These are phyloP conservation scores for Ichthyophthirius multifiliis DNA, from an alignment of 169 alveolate species.

Conservation along the genomic window DNA sequence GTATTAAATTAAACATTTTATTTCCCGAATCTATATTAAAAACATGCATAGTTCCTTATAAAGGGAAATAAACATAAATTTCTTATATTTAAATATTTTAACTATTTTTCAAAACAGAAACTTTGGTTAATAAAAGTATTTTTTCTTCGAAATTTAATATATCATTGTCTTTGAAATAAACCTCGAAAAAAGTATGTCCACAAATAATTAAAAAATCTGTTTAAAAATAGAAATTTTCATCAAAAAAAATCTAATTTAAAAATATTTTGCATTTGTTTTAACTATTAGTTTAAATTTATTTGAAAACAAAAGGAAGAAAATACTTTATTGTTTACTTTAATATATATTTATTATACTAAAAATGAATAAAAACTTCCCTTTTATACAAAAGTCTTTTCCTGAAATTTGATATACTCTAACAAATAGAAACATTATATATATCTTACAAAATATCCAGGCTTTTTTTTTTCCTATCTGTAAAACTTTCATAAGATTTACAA, in stretches of 20 bases:
- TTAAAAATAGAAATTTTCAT: background rate
- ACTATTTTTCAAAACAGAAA: background rate
- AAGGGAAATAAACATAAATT: no score
- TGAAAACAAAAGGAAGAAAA: background rate
- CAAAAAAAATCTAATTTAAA: background rate
- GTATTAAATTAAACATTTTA: no score
- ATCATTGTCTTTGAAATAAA: background rate
- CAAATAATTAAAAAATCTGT: background rate
- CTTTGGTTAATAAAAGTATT: background rate
- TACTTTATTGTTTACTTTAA: background rate
- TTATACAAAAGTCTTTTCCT: background rate
- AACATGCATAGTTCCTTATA: no score
- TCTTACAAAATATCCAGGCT: background rate
- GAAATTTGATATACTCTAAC: background rate
- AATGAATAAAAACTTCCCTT: background rate
- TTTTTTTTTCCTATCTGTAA: background rate
- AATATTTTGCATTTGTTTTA: background rate
- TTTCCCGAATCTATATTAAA: no score
- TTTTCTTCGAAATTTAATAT: background rate
- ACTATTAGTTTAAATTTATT: background rate
- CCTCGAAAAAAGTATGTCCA: background rate
- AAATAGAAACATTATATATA: background rate
- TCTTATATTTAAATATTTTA: no score
- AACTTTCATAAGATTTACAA: background rate
- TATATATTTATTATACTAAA: background rate